phyloP scores from a whole-genome alignment of 169 alveolate species.

The Plasmodium cynomolgi region DNA sequence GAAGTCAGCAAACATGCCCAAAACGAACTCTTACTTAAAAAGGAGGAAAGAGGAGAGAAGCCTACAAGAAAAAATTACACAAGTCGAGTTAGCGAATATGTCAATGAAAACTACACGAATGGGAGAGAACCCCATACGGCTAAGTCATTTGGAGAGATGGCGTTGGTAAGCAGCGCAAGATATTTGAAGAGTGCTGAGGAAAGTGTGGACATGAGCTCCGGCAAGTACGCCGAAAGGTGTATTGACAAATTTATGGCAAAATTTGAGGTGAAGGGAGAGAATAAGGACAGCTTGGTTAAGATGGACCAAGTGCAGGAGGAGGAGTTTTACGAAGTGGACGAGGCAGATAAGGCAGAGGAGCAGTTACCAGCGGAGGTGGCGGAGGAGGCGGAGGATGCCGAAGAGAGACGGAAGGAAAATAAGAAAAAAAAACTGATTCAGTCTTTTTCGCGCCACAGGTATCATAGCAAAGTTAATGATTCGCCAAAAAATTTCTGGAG shows the following conservation, averaged over 20 bases:
- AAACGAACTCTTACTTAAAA: background rate
- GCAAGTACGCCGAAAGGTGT: background rate
- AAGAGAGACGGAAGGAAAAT: constrained; percentile 28
- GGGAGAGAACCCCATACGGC: background rate
- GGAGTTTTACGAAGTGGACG: background rate
- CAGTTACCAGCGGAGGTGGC: too few species aligned
- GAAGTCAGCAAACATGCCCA: background rate
- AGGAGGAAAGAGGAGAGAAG: background rate
- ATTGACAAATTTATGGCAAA: background rate
- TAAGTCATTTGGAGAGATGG: background rate
- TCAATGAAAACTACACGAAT: background rate
- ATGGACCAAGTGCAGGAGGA: background rate
- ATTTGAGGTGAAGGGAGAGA: background rate
- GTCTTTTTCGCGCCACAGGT: constrained; percentile 64
- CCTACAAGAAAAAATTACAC: background rate
- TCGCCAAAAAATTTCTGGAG: constrained; percentile 75
- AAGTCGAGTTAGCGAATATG: background rate
- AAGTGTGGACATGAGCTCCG: background rate
- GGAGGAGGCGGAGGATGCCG: background rate
- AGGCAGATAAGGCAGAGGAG: background rate
- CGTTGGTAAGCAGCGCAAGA: background rate
- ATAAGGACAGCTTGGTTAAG: background rate
- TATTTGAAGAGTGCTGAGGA: background rate
- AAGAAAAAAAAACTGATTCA: constrained; percentile 53
- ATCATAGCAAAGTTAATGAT: constrained; percentile 70